Percentiles rank a stretch among this genome's conserved stretches.
Conservation (phyloP, 2,329 filamentous ascomycete species). For the Dothistroma septosporum region DNA sequence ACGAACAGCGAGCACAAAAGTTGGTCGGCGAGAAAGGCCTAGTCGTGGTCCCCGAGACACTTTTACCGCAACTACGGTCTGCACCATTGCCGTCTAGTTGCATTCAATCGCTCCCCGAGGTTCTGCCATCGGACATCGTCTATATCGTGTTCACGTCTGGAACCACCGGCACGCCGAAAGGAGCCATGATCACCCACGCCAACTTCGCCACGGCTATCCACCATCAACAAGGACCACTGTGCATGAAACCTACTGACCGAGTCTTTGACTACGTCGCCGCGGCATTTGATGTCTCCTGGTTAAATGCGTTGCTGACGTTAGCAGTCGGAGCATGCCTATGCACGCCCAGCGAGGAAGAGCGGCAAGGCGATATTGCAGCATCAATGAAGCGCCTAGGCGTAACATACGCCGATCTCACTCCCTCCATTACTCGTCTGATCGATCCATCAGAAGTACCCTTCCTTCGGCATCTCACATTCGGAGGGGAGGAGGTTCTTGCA, state of each 20-base stretch:
- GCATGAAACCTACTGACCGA: neutral
- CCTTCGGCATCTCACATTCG: neutral
- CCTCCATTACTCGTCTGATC: neutral
- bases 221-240: neutral
- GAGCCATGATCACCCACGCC: slow-evolving; percentile 12
- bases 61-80: too few species aligned
- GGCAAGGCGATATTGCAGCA: slow-evolving; percentile 6
- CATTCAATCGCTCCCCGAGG: too few species aligned
- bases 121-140: too few species aligned
- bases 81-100: too few species aligned
- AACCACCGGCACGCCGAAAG: slow-evolving; percentile 16
- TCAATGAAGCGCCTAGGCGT: neutral
- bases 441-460: neutral
- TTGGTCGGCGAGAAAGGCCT: too few species aligned
- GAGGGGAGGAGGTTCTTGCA: neutral
- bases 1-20: too few species aligned
- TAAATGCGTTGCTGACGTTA: slow-evolving; percentile 3
- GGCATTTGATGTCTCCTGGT: slow-evolving; percentile 4
- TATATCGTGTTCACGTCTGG: slow-evolving; percentile 19
- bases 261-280: neutral
- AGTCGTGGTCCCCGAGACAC: too few species aligned
- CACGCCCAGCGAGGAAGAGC: slow-evolving; percentile 16
- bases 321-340: slow-evolving; percentile 18
- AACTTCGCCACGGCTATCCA: slow-evolving; percentile 8
- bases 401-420: slow-evolving; percentile 1